Evolutionary conservation across 2,329 filamentous ascomycete species (phyloP), one percentile per base, ranked within the genome.

Genomic region (Fusarium protoensiforme): DNA sequence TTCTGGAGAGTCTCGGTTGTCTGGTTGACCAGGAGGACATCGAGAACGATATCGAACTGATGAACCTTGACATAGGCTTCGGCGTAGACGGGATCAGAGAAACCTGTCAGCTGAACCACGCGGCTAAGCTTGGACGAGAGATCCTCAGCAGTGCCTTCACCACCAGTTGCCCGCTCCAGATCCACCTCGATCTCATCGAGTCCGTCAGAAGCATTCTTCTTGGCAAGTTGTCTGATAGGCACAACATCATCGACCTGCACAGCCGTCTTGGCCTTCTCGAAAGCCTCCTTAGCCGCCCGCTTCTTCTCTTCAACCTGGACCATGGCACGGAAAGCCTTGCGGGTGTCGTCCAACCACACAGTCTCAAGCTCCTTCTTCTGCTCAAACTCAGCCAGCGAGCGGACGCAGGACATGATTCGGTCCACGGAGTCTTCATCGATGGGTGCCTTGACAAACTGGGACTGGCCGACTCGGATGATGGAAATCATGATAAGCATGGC

Each of bases 401-500:
- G 92, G 35, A 99, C 94, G 80, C 96, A 98, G 41, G 94, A 95
- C 96, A 99, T 98, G 82, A 99, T 96, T 78, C 96, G 92, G 82
- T 99, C 96, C n/a, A 98, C 90, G 0, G 96, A 98, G 81, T 99
- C 96, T 82, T 99, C 96, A 72, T 99, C 96, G 73, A 99, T 98
- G 3, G 95, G 94, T 2, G 94, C 93, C 86, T 98, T 98, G 80
- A 97, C 96, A 77, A 99, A 99, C 73, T 98, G 94, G n/a, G 96
- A 98, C 84, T 99, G 96, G 43, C 96, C 96, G 69, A 98, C 96
- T 58, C 96, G 95, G 75, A 99, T 94, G 76, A 99, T 97, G 7
- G 96, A 98, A 77, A 99, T 98, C 95, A 98, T 98, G 81, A 99
- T 98, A 61, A 99, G 89, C 96, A 99, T 99, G 51, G 96, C 96